Base-by-base conservation (phyloP, 768 basidiomycete genomes). In the Xerocomus spinulosus region DNA sequence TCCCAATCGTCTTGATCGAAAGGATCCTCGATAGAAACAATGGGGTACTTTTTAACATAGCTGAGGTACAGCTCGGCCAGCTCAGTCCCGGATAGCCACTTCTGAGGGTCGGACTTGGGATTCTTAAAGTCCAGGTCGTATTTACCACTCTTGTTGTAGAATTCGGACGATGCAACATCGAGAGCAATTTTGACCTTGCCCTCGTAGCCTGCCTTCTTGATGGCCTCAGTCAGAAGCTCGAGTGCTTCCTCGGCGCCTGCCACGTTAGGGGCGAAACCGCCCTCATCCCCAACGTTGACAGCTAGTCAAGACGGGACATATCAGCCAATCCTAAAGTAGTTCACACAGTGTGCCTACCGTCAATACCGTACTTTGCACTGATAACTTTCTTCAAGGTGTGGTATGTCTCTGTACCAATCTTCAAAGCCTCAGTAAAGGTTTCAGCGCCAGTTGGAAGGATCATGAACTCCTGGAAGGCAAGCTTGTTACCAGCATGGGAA, bases 401-500 rank as follows among this genome's bases (percentile, higher is more conserved):
- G 75, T 96, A 96, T 20, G 91, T 94, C 74, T 99, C 96, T 9
- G 94, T 88, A 52, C 96, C 96, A 51, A 95, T 93, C 76, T 97
- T 95, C 85, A 99, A 85, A 49, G 96, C 93, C 77, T 99, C 94
- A 26, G 89, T 83, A 80, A 98, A 99, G 50, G 79, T 79, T 15
- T 77, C 60, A 43, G 96, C 96, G 44, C 94, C 95, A 52, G 92
- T 94, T 53, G 96, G 95, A 54, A 97, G 80, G 59, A 99, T 80
- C 96, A 99, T 98, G 79, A 99, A 99, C 73, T 99, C 96, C 73
- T 99, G 96, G 90, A 98, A 99, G 32, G 96, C 96, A 54, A 99
- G 88, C 73, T 95, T 94, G 81, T 99, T 99, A 42, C 96, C 96
- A 50, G 96, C 96, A 68, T 99, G 96, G 54, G 95, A 97, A 55